Percentiles rank a stretch among this genome's conserved stretches.
These are phyloP conservation scores for Mycena epipterygia DNA, from an alignment of 768 basidiomycete genomes.

Conservation along the genomic window DNA sequence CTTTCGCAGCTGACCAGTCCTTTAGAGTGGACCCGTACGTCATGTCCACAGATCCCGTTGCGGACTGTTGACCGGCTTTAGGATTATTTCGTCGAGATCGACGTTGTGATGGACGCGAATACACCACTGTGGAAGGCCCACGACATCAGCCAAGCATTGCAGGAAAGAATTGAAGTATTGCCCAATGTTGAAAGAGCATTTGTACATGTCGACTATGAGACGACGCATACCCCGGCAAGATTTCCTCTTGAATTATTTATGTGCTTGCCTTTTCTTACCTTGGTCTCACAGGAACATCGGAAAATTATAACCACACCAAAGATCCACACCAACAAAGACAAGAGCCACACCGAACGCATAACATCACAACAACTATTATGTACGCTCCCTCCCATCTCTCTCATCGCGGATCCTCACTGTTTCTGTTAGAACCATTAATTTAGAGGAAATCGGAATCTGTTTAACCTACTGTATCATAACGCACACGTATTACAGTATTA, in stretches of 20 bases:
- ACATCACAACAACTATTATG: background rate
- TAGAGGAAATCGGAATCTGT: background rate
- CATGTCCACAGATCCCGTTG: background rate
- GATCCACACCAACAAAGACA: background rate
- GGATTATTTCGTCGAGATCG: conserved; percentile 96
- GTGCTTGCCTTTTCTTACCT: conserved; percentile 5
- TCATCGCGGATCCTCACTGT: background rate
- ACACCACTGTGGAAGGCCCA: conserved; percentile 93
- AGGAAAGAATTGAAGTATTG: conserved; percentile 90
- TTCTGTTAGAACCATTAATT: background rate
- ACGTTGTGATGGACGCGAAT: conserved; percentile 91
- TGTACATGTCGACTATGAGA: conserved; percentile 96
- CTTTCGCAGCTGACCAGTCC: conserved; percentile 3
- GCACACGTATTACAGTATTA: background rate
- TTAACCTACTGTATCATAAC: background rate
- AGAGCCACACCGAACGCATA: background rate
- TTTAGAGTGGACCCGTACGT: conserved; percentile 80
- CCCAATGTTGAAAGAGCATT: conserved; percentile 95
- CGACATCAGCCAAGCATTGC: conserved; percentile 85
- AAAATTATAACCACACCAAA: conserved; percentile 49
- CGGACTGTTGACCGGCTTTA: conserved; percentile 41
- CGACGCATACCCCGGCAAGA: conserved; percentile 75
- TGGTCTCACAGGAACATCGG: conserved; percentile 60
- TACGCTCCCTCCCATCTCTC: background rate
- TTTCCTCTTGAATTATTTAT: background rate